These are phyloP conservation scores for Protomyces inouyei DNA, from an alignment of 1,139 yeast genomes.

Conservation along the genomic window DNA sequence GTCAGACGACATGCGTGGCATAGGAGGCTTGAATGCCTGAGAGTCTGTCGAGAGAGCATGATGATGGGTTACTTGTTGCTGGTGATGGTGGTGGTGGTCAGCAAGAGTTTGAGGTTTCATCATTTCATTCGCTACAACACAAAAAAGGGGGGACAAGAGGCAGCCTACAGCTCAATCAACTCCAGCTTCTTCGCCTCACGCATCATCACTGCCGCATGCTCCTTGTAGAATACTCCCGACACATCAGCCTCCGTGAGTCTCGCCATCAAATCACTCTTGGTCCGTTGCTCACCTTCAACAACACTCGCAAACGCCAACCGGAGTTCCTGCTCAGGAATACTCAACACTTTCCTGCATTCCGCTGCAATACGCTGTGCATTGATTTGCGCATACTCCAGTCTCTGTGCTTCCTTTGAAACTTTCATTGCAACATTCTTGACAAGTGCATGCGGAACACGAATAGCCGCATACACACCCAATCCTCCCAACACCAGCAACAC, in stretches of 20 bases:
- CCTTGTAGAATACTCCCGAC: conserved; percentile 11
- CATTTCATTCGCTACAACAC: too few relatives aligned
- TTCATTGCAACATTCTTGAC: conserved; percentile 77
- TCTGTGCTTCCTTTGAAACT: conserved; percentile 56
- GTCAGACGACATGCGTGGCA: background rate
- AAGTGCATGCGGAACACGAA: conserved; percentile 83
- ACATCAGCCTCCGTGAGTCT: conserved; percentile 8
- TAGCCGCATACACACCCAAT: conserved; percentile 60
- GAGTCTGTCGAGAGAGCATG: background rate
- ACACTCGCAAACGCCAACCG: conserved; percentile 67
- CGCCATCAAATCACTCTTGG: background rate
- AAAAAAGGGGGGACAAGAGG: too few relatives aligned
- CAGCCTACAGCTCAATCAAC: background rate
- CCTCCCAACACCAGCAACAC: conserved; percentile 53
- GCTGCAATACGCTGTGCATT: conserved; percentile 74
- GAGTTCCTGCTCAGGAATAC: conserved; percentile 78
- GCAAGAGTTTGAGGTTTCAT: background rate
- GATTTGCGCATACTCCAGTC: conserved; percentile 67
- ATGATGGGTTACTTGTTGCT: background rate
- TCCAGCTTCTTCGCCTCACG: conserved; percentile 14
- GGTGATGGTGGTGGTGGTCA: background rate
- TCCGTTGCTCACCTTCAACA: conserved; percentile 45
- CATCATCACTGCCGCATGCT: background rate
- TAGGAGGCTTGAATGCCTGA: background rate
- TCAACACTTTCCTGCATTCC: conserved; percentile 77